Evolutionary conservation across 768 basidiomycete species (phyloP), one percentile per base, ranked within the genome.

Genomic region (Cystobasidium onofrii): DNA sequence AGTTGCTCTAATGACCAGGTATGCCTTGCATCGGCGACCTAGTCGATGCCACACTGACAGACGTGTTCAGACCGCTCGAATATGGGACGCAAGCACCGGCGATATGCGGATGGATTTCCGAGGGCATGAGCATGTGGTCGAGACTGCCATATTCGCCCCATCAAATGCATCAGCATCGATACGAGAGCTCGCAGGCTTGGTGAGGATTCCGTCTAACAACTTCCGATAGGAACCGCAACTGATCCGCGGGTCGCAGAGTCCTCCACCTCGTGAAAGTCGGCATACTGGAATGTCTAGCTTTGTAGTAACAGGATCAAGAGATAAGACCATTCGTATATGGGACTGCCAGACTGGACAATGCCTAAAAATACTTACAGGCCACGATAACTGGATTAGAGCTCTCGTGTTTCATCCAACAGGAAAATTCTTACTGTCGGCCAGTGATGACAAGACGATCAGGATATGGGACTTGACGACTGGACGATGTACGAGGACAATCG

Each of bases 301-400:
- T 79, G 84, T 90, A 9, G 88, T 88, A 12, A 92, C 91, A 17
- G 92, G 91, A 1, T 88, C 90, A 36, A 85, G 93, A 81, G 93
- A 97, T 83, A 95, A 92, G 84, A 87, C 87, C 3, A 90, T 96
- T 83, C 90, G 89, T 78, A 81, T 97, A 20, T 97, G 93, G 93
- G 93, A 96, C 78, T 85, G 87, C 0, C 85, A 87, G 74, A 88
- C 87, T 55, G 92, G 94, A 3, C 91, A 91, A 80, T 85, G 90
- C 80, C 81, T 93, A 54, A 85, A 88, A 80, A 90, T 86, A 75
- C 85, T 94, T 71, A 34, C 29, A 27, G 74, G 77, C 6, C 64
- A 95, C 79, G 91, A 93, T 81, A 91, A 92, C 77, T 95, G 92
- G 92, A 85, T 95, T 64, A 87, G 91, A 72, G 89, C 88, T 0